A percentile compares a stretch with the other conserved stretches of the same genome.
Conservation (phyloP, 1,139 yeast species). For the Candida neerlandica region DNA sequence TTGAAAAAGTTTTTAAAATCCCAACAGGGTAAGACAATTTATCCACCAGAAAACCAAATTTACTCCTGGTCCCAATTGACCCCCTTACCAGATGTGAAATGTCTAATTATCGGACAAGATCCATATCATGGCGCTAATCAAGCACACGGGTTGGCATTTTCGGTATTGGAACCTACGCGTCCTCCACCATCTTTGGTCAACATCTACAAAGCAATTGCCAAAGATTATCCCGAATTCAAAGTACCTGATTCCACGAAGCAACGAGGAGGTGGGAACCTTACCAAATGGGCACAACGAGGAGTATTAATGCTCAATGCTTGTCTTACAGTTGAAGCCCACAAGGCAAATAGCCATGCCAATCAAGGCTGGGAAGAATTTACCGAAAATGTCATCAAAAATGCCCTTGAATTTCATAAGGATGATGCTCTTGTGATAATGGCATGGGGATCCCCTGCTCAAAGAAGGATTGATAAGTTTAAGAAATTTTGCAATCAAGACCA, state of each 20-base stretch:
- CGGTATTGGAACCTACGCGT: constrained; percentile 79
- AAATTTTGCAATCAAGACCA: constrained; percentile 29
- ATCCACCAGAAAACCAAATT: constrained; percentile 78
- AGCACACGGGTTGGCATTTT: constrained; percentile 96
- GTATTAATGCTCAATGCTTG: constrained; percentile 87
- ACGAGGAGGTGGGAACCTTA: constrained; percentile 65
- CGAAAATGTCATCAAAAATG: constrained; percentile 58
- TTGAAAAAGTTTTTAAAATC: constrained; percentile 61
- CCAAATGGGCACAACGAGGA: constrained; percentile 87
- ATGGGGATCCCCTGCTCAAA: constrained; percentile 96
- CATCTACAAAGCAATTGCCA: constrained; percentile 76
- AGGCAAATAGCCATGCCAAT: constrained; percentile 89
- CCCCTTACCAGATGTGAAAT: constrained; percentile 73
- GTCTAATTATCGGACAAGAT: constrained; percentile 90
- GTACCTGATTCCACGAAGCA: constrained; percentile 49
- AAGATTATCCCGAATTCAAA: constrained; percentile 72
- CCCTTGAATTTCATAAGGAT: constrained; percentile 41
- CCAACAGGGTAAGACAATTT: constrained; percentile 50
- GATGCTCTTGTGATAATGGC: constrained; percentile 78
- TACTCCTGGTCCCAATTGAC: constrained; percentile 93
- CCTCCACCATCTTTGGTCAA: constrained; percentile 91
- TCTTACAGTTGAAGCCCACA: constrained; percentile 89
- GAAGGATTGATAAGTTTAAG: constrained; percentile 52
- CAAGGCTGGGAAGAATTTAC: constrained; percentile 96
- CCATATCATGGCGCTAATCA: constrained; percentile 93